Evolutionary conservation across 495 filamentous ascomycete genomes (phyloP), one percentile per base, ranked within the genome.

Genomic region (Penicillium atrosanguineum): DNA sequence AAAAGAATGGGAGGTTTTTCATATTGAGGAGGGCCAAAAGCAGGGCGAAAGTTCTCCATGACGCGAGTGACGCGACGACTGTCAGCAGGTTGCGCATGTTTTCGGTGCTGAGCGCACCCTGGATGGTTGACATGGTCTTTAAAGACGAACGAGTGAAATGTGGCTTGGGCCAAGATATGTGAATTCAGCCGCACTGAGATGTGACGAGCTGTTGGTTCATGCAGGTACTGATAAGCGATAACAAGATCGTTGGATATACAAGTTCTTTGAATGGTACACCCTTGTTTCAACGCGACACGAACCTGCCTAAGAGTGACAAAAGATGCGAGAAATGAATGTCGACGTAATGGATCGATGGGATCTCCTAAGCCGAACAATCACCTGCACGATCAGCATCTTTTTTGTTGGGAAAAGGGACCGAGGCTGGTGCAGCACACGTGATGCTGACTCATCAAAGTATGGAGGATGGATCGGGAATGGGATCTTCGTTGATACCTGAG

Each of bases 1-100:
- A 88, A 26, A 74, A 67, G 8, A 82, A 70, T 3, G 85, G 85
- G 28, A 87, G 64, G 45, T 69, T 81, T 66, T 88, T 88, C 46
- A 85, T 48, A 55, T 87, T 88, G 39, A 79, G 51, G 0, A 87
- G 45, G 0, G 79, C 79, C 36, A 87, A 68, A 11, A 83, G 11
- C 36, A 87, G 57, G 4, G 77, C 75, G 0, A 86, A 59, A 0
- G 74, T 69, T 48, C 70, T 74, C 84, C 84, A 88, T 14, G 74
- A 72, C 7, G 65, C 53, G 23, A 73, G 52, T 28, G 69, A 57
- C 11, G 61, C 60, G 29, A 67, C 39, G 15, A 41, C 40, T 25
- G 65, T 59, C 19, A 65, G 28, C 7, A 66, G 31, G 23, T 67
- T 59, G 55, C 57, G 60, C 50, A 68, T 51, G 26, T 28, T 59